Base-by-base conservation (phyloP, 2,329 filamentous ascomycete genomes). In the Pseudocercospora vitis region DNA sequence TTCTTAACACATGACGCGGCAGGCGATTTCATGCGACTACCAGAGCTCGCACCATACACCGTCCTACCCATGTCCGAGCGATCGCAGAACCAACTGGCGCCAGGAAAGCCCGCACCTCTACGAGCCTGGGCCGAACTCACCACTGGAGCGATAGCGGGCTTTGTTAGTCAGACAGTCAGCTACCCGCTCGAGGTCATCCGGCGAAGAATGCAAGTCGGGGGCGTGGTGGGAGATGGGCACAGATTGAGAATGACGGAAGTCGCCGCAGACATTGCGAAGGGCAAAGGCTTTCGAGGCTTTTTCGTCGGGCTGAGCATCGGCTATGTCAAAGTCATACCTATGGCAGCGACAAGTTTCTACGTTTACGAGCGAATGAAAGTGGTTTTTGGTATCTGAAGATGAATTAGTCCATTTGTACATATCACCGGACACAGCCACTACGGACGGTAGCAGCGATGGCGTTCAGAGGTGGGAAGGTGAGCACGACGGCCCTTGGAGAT, bases 181-280 rank as follows among this genome's bases (percentile, higher is more conserved):
- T 99, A 99, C 70, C 94, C 94, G 4, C 78, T 99, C 2, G 94
- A 99, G 71, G 89, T 99, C 12, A 87, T 97, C 54, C 79, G 94
- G 56, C 81, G 94, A 59, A 81, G 94, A 44, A 97, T 99, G 92
- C 94, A 99, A 70, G 94, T 99, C 11, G 89, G 90, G 44, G 94
- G 92, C 8, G 91, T 92, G 0, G 90, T 97, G 0, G 94, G 94
- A 1, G 91, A 97, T 69, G 91, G 92, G 0, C 89, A 84, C 64
- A 78, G 88, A 40, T 73, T 96, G 40, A 79, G 84, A 47, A 89
- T 99, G 59, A 75, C 76, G 12, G 92, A 97, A 74, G 95, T 92
- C 1, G 85, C 85, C 2, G 75, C 74, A 60, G 80, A 84, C 68
- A 94, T 99, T 59, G 84, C 84, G 62, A 75, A 80, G 40, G 90